A percentile compares a stretch with the other conserved stretches of the same genome.
Evolutionary conservation across 176 grass and related monocot species (phyloP).

Genomic region (Chrysopogon serrulatus): DNA sequence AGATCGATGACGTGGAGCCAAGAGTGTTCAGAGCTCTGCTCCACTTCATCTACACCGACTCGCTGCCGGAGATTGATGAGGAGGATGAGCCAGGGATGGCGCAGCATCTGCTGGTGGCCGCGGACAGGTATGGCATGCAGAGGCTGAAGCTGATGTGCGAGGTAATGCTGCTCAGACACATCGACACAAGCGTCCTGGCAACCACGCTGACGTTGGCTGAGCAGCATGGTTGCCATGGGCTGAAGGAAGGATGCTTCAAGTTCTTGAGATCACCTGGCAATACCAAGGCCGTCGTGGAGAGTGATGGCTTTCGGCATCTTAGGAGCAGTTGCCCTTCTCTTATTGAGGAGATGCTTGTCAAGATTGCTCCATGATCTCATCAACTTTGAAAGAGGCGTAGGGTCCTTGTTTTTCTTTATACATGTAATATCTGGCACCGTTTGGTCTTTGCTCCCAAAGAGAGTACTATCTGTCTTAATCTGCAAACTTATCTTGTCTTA

Average conservation of each 20-base stretch:
- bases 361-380: background rate
- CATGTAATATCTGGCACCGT: background rate
- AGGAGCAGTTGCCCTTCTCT: background rate
- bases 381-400: background rate
- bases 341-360: background rate
- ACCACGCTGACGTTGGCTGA: background rate
- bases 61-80: background rate
- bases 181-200: background rate
- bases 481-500: too few relatives aligned
- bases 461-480: too few relatives aligned
- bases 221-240: background rate
- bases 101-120: conserved; percentile 28
- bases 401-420: too few relatives aligned
- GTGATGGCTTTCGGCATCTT: background rate
- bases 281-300: background rate
- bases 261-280: background rate
- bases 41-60: conserved; percentile 32
- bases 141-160: conserved; percentile 36
- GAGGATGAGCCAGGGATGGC: background rate
- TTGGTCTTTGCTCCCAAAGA: too few relatives aligned
- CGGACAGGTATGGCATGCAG: conserved; percentile 23
- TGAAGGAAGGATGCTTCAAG: conserved; percentile 1
- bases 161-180: background rate
- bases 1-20: conserved; percentile 20
- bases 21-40: conserved; percentile 41